Evolutionary conservation across 352 stramenopile species (phyloP), one percentile per base, ranked within the genome.

Genomic region (Phytopythium vexans): DNA sequence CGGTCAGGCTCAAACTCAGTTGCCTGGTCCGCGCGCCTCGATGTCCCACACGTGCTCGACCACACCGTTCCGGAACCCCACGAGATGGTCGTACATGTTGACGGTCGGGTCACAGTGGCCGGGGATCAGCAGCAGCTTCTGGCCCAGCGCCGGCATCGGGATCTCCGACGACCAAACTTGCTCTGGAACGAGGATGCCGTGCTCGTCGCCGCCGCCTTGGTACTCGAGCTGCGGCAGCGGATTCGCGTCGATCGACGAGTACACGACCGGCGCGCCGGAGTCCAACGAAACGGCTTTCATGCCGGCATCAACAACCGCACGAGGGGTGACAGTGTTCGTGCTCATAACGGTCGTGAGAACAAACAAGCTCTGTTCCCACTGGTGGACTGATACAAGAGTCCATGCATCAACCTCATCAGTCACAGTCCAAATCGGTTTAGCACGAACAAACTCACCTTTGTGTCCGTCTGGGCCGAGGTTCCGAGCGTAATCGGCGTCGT

Each of bases 51-150:
- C 64, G 21, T 60, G 55, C 52, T 87, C 78, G 11, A 89, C 75
- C 7, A 62, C 21, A 15, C 67, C 63, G 21, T 70, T 70, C 32
- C 78, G 78, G 49, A 74, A 87, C 31, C 73, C 74, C 9, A 91
- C 68, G 14, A 88, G 46, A 53, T 82, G 80, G 59, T 92, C 82
- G 61, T 92, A 88, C 49, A 89, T 63, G 54, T 92, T 92, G 12
- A 70, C 70, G 14, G 77, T 89, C n/a, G 82, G 82, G 41, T 92
- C 82, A 37, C 76, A 87, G 47, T 92, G 82, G 1, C 77, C 75
- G 0, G 82, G 82, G 31, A 70, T 72, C 16, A 92, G 74, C 44
- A 86, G 48, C 51, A 89, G 53, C 54, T 86, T 78, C 39, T 65
- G 59, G 12, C 78, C 80, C 9, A 90, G 52, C 53, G 56, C 16